phyloP scores from a whole-genome alignment of 306 rosid species.

The Vicia sativa region DNA sequence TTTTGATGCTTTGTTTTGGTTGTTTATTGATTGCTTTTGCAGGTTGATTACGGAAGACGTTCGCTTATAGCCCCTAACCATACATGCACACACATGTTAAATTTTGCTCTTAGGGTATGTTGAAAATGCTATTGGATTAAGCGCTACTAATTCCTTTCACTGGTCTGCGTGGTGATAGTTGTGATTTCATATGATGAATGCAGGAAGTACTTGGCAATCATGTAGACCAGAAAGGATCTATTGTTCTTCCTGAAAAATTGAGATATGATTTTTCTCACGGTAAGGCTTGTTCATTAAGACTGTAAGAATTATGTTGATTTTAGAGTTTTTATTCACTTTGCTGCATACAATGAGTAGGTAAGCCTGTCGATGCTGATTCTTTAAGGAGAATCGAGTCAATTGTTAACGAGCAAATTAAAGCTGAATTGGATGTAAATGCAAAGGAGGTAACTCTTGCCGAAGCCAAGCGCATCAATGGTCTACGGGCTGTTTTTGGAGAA shows the following conservation, averaged over 20 bases:
- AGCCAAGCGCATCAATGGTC: slow-evolving; percentile 76
- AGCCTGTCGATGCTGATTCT: slow-evolving; percentile 77
- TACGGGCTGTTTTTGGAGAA: slow-evolving; percentile 99
- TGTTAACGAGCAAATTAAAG: slow-evolving; percentile 86
- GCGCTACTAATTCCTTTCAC: neutral
- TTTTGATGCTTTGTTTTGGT: neutral
- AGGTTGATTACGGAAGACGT: slow-evolving; percentile 94
- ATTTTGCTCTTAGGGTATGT: slow-evolving; percentile 94
- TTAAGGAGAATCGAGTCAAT: slow-evolving; percentile 83
- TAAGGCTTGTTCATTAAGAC: slow-evolving; percentile 44
- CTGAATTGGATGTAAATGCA: slow-evolving; percentile 71
- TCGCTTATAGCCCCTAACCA: slow-evolving; percentile 87
- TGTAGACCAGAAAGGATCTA: slow-evolving; percentile 95
- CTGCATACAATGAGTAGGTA: slow-evolving; percentile 67
- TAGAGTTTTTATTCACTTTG: slow-evolving; percentile 14
- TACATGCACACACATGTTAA: slow-evolving; percentile 97
- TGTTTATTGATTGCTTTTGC: slow-evolving; percentile 36
- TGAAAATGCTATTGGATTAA: slow-evolving; percentile 18
- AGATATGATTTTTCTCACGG: slow-evolving; percentile 99
- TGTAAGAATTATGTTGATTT: slow-evolving; percentile 19
- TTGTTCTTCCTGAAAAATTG: slow-evolving; percentile 95
- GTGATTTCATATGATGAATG: slow-evolving; percentile 35
- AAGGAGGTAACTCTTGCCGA: slow-evolving; percentile 77
- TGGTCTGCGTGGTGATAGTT: slow-evolving; percentile 28
- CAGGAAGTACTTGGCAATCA: slow-evolving; percentile 94